phyloP scores from a whole-genome alignment of 257 asterid species.

The Striga asiatica region DNA sequence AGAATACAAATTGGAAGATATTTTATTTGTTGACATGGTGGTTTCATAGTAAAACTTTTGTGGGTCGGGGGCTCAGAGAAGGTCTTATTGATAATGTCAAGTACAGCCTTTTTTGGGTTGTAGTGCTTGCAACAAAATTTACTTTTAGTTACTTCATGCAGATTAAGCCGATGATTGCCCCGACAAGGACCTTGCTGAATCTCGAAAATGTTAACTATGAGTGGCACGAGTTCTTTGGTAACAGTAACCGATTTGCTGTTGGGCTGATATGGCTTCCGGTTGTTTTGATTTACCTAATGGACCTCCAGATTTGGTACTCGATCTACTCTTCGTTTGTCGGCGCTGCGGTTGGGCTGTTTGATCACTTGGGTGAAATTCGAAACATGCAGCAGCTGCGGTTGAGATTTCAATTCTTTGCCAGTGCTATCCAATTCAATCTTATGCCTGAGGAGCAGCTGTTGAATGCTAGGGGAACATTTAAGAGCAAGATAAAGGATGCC shows the following conservation, averaged over 20 bases:
- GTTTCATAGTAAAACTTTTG: slow-evolving; percentile 89
- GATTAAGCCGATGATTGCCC: slow-evolving; percentile 83
- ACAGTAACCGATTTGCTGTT: slow-evolving; percentile 86
- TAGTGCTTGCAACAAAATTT: slow-evolving; percentile 78
- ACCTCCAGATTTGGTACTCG: slow-evolving; percentile 91
- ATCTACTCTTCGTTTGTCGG: slow-evolving; percentile 89
- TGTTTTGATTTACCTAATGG: slow-evolving; percentile 84
- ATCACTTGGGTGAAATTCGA: slow-evolving; percentile 98
- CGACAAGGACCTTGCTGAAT: slow-evolving; percentile 57
- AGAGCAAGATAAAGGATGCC: slow-evolving; percentile 73
- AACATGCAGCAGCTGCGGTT: slow-evolving; percentile 87
- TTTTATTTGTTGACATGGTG: slow-evolving; percentile 87
- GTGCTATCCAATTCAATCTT: slow-evolving; percentile 93
- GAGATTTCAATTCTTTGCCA: slow-evolving; percentile 97
- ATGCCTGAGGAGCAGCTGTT: slow-evolving; percentile 98
- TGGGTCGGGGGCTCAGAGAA: slow-evolving; percentile 96
- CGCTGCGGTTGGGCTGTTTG: slow-evolving; percentile 84
- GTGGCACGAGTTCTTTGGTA: slow-evolving; percentile 71
- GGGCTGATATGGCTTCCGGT: slow-evolving; percentile 93
- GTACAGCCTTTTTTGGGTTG: slow-evolving; percentile 78
- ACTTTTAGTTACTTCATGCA: slow-evolving; percentile 90
- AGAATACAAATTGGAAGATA: slow-evolving; percentile 87
- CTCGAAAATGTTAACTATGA: slow-evolving; percentile 44
- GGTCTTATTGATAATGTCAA: slow-evolving; percentile 85
- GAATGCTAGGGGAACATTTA: slow-evolving; percentile 61